Conservation (phyloP, 805 yeast genomes). For the Barnettozyma sucrosica region DNA sequence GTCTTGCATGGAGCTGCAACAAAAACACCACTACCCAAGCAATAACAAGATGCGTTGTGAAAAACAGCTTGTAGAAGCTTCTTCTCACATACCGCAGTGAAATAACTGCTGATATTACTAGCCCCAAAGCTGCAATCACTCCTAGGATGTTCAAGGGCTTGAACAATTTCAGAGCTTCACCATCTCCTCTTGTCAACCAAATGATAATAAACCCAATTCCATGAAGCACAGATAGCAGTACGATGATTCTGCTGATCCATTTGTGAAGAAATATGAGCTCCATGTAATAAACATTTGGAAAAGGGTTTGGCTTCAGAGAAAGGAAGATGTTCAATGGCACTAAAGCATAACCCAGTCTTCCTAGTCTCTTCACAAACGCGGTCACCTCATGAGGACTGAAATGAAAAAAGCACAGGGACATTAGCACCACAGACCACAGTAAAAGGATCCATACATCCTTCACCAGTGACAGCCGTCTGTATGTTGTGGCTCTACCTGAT, state of each 20-base stretch:
- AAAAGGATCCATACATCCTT: slow-evolving; percentile 33
- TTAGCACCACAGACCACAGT: slow-evolving; percentile 30
- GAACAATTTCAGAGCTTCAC: slow-evolving; percentile 31
- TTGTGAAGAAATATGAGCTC: slow-evolving; percentile 56
- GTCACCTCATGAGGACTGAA: slow-evolving; percentile 29
- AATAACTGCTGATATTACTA: slow-evolving; percentile 34
- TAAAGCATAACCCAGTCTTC: slow-evolving; percentile 54
- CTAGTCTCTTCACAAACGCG: slow-evolving; percentile 48
- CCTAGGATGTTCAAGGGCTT: slow-evolving; percentile 47
- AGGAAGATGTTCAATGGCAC: slow-evolving; percentile 53
- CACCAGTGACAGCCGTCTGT: slow-evolving; percentile 27
- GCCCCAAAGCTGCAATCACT: slow-evolving; percentile 33
- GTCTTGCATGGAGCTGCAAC: slow-evolving; percentile 62
- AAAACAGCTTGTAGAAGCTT: slow-evolving; percentile 46
- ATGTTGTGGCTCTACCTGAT: slow-evolving; percentile 34
- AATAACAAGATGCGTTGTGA: slow-evolving; percentile 48
- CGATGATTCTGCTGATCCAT: slow-evolving; percentile 60
- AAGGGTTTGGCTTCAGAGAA: slow-evolving; percentile 50
- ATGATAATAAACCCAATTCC: slow-evolving; percentile 43
- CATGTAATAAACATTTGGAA: slow-evolving; percentile 44
- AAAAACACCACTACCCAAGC: slow-evolving; percentile 40
- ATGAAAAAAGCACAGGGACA: slow-evolving; percentile 31
- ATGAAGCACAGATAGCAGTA: slow-evolving; percentile 43
- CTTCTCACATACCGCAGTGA: slow-evolving; percentile 48
- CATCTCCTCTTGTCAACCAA: slow-evolving; percentile 40